A percentile compares a stretch with the other conserved stretches of the same genome.
Conservation (phyloP, 1,284 basidiomycete genomes). For the Irpex sp. region DNA sequence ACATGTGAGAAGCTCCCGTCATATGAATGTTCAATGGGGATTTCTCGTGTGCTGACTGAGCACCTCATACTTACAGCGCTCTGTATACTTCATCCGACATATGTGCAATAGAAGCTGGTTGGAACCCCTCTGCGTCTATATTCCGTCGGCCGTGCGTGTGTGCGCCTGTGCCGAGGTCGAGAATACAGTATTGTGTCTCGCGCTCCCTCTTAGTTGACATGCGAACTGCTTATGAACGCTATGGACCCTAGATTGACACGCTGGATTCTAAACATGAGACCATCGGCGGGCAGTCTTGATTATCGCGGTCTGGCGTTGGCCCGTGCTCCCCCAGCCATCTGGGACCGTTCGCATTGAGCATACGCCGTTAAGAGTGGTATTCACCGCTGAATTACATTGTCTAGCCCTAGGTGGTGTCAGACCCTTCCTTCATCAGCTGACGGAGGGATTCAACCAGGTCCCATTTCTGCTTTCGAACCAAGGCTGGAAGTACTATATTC, state of each 20-base stretch:
- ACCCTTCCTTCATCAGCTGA: no score
- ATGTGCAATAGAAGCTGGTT: background rate
- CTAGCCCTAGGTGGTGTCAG: no score
- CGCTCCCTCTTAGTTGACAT: background rate
- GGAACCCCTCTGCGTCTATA: background rate
- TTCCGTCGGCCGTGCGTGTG: background rate
- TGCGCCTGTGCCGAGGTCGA: background rate
- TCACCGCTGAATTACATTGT: no score
- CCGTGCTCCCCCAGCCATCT: no score
- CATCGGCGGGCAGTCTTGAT: no score
- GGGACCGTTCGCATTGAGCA: no score
- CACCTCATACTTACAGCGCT: background rate
- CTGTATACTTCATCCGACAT: background rate
- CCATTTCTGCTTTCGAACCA: no score
- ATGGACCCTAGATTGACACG: background rate
- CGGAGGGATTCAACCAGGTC: no score
- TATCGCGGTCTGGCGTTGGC: no score
- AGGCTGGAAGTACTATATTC: no score
- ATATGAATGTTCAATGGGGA: background rate
- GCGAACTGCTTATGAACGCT: background rate
- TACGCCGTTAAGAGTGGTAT: no score
- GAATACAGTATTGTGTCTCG: background rate
- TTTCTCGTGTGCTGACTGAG: background rate
- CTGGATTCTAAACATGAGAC: background rate
- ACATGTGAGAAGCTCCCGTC: background rate